Evolutionary conservation across 78 protist genomes (phyloP).

Genomic region (Dictyostelium firmibasis): DNA sequence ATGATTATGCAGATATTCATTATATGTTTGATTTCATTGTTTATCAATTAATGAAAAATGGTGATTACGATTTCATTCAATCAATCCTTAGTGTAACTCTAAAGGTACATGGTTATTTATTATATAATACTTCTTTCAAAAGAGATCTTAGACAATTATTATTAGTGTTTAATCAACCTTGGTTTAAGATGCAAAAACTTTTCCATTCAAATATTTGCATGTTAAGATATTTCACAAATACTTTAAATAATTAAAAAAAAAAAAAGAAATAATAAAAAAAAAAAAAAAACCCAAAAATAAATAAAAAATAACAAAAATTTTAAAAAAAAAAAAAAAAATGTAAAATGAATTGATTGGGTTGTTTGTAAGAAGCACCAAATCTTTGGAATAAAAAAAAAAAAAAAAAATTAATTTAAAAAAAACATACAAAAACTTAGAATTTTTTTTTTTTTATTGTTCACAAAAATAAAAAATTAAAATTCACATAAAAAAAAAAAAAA

Average conservation of each 20-base stretch:
- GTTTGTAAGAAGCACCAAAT: too few species aligned
- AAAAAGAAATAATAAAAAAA: neutral
- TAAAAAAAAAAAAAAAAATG: neutral
- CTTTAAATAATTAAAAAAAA: slow-evolving; percentile 34
- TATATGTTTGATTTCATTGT: slow-evolving; percentile 36
- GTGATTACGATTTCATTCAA: slow-evolving; percentile 55
- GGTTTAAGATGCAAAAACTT: slow-evolving; percentile 31
- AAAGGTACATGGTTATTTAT: slow-evolving; percentile 49
- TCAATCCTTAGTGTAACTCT: neutral
- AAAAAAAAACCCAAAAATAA: neutral
- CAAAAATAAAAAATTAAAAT: too few species aligned
- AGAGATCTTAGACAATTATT: slow-evolving; percentile 7
- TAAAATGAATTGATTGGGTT: too few species aligned
- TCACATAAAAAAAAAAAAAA: neutral
- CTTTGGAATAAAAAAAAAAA: too few species aligned
- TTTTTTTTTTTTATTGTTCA: too few species aligned
- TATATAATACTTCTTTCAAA: neutral
- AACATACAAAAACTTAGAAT: neutral
- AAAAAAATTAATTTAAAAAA: neutral
- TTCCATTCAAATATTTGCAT: slow-evolving; percentile 69
- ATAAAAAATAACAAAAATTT: neutral
- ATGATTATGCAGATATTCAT: slow-evolving; percentile 35
- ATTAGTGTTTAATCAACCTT: neutral
- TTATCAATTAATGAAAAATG: neutral
- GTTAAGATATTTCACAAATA: slow-evolving; percentile 72